Evolutionary conservation across 169 alveolate genomes (phyloP).

Genomic region (Plasmodium sp.): DNA sequence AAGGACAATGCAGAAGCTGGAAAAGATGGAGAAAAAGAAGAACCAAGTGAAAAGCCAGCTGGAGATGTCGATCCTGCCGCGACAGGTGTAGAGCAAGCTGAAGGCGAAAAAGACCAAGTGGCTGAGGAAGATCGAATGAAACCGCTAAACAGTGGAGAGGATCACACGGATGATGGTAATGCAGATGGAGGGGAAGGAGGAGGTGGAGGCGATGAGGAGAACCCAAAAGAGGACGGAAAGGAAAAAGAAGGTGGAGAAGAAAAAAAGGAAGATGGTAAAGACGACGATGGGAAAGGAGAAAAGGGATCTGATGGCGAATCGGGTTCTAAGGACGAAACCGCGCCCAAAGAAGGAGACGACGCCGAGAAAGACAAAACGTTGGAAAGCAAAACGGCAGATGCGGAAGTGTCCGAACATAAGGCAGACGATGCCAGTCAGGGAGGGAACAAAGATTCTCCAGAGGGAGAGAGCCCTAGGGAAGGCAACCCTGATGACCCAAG

Average conservation of each 20-base stretch:
- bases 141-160: neutral
- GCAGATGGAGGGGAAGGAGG: neutral
- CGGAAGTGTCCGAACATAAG: neutral
- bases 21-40: neutral
- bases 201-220: neutral
- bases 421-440: neutral
- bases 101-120: neutral
- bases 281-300: neutral
- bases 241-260: neutral
- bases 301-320: neutral
- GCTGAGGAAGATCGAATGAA: neutral
- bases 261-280: neutral
- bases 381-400: neutral
- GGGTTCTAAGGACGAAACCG: neutral
- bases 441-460: neutral
- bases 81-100: too few relatives aligned
- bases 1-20: too few relatives aligned
- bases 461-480: neutral
- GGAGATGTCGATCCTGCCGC: neutral
- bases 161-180: neutral
- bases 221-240: neutral
- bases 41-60: neutral
- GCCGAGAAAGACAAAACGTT: neutral
- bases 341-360: neutral
- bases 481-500: neutral